These are phyloP conservation scores for Aspergillus viridinutans DNA, from an alignment of 2,329 filamentous ascomycete species.

Conservation along the genomic window DNA sequence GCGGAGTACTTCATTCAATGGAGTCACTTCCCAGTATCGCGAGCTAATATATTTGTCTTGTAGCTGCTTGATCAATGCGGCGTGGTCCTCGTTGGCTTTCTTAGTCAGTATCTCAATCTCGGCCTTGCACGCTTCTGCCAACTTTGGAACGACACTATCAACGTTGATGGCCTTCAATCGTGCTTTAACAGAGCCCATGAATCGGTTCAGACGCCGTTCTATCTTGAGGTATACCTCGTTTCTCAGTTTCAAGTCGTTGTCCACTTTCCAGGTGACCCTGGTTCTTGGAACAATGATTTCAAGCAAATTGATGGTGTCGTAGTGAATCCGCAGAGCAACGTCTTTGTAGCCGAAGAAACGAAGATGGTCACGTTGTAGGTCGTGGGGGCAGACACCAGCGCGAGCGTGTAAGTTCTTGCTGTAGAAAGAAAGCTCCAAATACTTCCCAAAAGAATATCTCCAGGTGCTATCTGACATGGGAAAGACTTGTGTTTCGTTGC, in stretches of 20 bases:
- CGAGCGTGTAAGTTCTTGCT: constrained; percentile 72
- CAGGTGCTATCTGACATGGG: constrained; percentile 92
- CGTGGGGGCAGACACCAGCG: constrained; percentile 78
- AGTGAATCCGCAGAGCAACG: constrained; percentile 81
- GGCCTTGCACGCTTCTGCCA: constrained; percentile 72
- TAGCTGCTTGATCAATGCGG: constrained; percentile 67
- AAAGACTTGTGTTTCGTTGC: constrained; percentile 81
- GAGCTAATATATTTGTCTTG: constrained; percentile 90
- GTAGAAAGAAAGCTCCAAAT: constrained; percentile 97
- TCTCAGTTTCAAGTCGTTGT: constrained; percentile 85
- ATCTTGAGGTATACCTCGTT: constrained; percentile 83
- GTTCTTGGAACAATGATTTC: constrained; percentile 91
- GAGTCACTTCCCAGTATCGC: constrained; percentile 94
- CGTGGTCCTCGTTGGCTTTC: constrained; percentile 79
- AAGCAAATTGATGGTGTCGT: constrained; percentile 85
- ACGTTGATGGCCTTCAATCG: constrained; percentile 85
- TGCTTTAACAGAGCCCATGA: constrained; percentile 80
- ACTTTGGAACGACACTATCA: constrained; percentile 84
- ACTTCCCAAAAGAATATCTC: constrained; percentile 98
- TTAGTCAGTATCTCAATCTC: constrained; percentile 76
- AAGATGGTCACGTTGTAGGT: constrained; percentile 87
- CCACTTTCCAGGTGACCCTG: constrained; percentile 95
- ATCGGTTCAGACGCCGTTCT: constrained; percentile 76
- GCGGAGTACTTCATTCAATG: constrained; percentile 81
- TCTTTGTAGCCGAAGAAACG: constrained; percentile 89